Evolutionary conservation across 2,329 filamentous ascomycete species (phyloP).

Genomic region (Hymenoscyphus scutula): DNA sequence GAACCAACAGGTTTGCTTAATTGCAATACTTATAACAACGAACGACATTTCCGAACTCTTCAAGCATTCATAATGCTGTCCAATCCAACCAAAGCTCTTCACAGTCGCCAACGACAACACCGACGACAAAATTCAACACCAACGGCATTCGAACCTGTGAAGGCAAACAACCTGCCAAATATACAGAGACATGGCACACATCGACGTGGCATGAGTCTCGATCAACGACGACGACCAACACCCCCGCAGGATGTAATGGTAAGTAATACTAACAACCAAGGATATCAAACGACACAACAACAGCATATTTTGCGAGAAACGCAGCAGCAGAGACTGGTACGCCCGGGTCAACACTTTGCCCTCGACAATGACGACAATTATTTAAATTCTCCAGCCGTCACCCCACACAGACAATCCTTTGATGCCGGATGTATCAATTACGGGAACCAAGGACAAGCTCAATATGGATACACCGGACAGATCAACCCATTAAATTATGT

Average conservation of each 20-base stretch:
- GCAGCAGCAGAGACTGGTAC: constrained; percentile 82
- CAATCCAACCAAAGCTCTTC: constrained; percentile 69
- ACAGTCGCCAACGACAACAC: constrained; percentile 72
- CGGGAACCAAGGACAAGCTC: constrained; percentile 26
- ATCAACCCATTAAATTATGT: constrained; percentile 43
- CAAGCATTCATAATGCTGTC: constrained; percentile 74
- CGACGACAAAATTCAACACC: constrained; percentile 87
- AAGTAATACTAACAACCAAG: constrained; percentile 60
- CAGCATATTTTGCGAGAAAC: constrained; percentile 86
- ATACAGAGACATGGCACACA: constrained; percentile 58
- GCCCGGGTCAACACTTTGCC: constrained; percentile 59
- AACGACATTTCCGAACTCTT: constrained; percentile 65
- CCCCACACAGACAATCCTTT: constrained; percentile 54
- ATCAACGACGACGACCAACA: constrained; percentile 63
- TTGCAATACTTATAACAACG: constrained; percentile 50
- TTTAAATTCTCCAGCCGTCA: constrained; percentile 54
- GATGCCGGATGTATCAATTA: constrained; percentile 43
- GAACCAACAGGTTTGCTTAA: constrained; percentile 50
- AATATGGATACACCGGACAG: constrained; percentile 39
- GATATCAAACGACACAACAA: constrained; percentile 52
- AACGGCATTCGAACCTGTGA: constrained; percentile 71
- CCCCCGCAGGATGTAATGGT: constrained; percentile 40
- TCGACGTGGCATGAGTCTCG: constrained; percentile 81
- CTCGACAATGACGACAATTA: constrained; percentile 50
- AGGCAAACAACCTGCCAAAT: constrained; percentile 64